These are phyloP conservation scores for Achlya hypogyna DNA, from an alignment of 352 stramenopile genomes.

Conservation along the genomic window DNA sequence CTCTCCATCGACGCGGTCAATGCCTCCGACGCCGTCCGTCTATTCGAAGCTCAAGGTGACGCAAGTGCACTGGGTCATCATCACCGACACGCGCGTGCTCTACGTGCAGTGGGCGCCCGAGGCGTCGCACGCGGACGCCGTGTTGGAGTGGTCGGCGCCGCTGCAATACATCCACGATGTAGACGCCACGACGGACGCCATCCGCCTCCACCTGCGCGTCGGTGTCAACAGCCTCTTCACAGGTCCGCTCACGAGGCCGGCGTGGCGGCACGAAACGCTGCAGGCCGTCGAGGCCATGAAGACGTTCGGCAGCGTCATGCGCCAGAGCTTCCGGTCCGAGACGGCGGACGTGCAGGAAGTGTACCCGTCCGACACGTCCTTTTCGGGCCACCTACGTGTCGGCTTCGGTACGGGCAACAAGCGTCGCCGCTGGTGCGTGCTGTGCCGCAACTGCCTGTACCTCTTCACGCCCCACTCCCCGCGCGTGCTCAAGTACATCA, in stretches of 20 bases:
- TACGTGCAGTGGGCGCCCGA: slow-evolving; percentile 66
- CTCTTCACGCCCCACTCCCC: slow-evolving; percentile 55
- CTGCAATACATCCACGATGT: slow-evolving; percentile 79
- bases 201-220: slow-evolving; percentile 74
- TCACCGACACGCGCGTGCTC: slow-evolving; percentile 75
- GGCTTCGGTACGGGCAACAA: slow-evolving; percentile 67
- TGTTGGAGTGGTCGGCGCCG: slow-evolving; percentile 86
- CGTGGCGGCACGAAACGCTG: slow-evolving; percentile 28
- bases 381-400: slow-evolving; percentile 81
- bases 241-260: slow-evolving; percentile 51
- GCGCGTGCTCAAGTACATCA: slow-evolving; percentile 79
- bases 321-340: slow-evolving; percentile 66
- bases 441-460: slow-evolving; percentile 84
- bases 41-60: slow-evolving; percentile 33
- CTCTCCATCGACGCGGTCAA: background rate
- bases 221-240: slow-evolving; percentile 78
- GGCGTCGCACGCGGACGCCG: slow-evolving; percentile 53
- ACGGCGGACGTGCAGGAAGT: slow-evolving; percentile 81
- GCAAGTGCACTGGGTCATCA: slow-evolving; percentile 77
- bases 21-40: background rate
- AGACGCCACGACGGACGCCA: slow-evolving; percentile 52
- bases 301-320: slow-evolving; percentile 83
- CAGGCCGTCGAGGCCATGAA: slow-evolving; percentile 72
- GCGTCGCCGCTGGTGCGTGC: slow-evolving; percentile 64
- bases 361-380: slow-evolving; percentile 81